Base-by-base conservation (phyloP, 306 rosid species). In the Elaeagnus macrophylla region DNA sequence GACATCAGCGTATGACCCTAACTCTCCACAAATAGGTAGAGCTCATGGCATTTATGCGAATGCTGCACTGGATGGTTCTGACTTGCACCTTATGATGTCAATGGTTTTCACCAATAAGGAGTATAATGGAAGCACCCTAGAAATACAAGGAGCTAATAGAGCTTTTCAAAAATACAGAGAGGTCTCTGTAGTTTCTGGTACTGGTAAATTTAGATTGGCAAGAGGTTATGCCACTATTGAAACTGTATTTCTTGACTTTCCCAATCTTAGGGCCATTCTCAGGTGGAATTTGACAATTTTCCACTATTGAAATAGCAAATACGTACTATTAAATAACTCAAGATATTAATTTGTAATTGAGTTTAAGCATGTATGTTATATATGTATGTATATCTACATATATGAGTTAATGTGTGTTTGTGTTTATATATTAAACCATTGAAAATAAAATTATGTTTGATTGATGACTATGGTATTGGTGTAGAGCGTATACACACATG, bases 161-260 rank as follows among this genome's bases (percentile, higher is more conserved):
- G 74, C 75, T 6, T 51, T 32, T 13, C 70, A 76, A 43, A 67
- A 65, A 40, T 51, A 14, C 6, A 71, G 53, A 37, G 83, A 79
- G 45, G n/a, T 82, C 0, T 63, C 79, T 1, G 79, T 79, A 48
- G 79, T 79, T 8, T 62, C 75, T 16, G 89, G 85, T 11, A 82
- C 85, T 6, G 89, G 85, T 0, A 62, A 10, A 39, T 82, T 82
- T 38, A 64, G 89, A 5, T 71, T 45, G 67, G 77, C 68, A 5
- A 70, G 57, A 8, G 83, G 89, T 0, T 71, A 10, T 62, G 89
- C 73, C 53, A 12, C 49, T 0, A 8, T 71, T 3, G 71, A 64
- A 47, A 71, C 71, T 10, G 46, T 59, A 1, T n/a, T 10, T 17
- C 46, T 44, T 59, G 64, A 44, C 7, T 14, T 19, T 6, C 14